Conservation (phyloP, 2,329 filamentous ascomycete species). For the Arthrobotrys megalospora region DNA sequence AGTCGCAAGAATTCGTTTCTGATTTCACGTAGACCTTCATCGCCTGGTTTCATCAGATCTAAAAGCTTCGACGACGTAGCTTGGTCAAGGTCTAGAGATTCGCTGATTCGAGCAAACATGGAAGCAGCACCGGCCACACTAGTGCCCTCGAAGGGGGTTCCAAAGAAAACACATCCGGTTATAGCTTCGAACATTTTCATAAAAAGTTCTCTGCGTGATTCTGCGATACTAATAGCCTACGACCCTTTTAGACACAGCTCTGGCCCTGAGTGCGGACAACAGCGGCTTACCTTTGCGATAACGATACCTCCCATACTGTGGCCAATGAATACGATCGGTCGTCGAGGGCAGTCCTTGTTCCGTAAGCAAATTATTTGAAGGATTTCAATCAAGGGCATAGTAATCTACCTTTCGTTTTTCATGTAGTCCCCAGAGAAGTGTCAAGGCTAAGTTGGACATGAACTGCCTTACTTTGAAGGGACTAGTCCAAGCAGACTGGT, state of each 20-base stretch:
- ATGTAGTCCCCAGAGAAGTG: slow-evolving; percentile 66
- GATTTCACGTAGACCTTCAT: slow-evolving; percentile 67
- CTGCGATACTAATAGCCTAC: slow-evolving; percentile 63
- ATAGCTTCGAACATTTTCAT: slow-evolving; percentile 68
- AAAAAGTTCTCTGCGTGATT: slow-evolving; percentile 66
- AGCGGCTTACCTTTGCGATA: slow-evolving; percentile 67
- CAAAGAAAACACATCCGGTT: slow-evolving; percentile 68
- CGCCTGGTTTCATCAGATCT: slow-evolving; percentile 68
- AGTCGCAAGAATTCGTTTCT: slow-evolving; percentile 68
- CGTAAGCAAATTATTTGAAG: neutral
- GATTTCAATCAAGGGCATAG: neutral
- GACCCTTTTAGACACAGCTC: neutral
- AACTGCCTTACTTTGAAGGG: slow-evolving; percentile 69
- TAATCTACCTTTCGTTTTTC: slow-evolving; percentile 66
- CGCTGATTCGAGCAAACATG: slow-evolving; percentile 67
- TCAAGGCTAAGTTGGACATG: slow-evolving; percentile 67
- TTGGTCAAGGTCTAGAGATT: slow-evolving; percentile 65
- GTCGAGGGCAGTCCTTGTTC: slow-evolving; percentile 64
- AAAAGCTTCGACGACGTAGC: slow-evolving; percentile 67
- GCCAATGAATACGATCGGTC: slow-evolving; percentile 69
- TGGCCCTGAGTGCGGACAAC: neutral
- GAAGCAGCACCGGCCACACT: slow-evolving; percentile 67
- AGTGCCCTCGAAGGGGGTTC: slow-evolving; percentile 68
- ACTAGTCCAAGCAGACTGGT: slow-evolving; percentile 69
- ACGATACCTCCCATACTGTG: slow-evolving; percentile 70